phyloP scores from a whole-genome alignment of 192 early-diverging fungal species.

The Pilaira anomala region DNA sequence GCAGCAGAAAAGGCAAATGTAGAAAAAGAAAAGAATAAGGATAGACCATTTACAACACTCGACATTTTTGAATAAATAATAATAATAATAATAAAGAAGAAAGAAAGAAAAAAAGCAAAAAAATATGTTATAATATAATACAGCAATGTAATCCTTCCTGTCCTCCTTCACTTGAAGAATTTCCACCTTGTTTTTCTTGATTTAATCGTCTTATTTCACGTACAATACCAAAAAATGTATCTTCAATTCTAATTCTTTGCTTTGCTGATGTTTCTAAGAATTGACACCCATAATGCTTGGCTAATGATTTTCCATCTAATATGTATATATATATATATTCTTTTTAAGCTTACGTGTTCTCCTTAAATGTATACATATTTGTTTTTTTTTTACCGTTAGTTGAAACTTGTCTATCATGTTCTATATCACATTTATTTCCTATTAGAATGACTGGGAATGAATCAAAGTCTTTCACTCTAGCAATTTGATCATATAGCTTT shows the following conservation, averaged over 20 bases:
- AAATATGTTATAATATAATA: background rate
- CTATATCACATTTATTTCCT: slow-evolving; percentile 87
- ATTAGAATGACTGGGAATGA: slow-evolving; percentile 78
- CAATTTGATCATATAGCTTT: slow-evolving; percentile 68
- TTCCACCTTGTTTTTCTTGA: slow-evolving; percentile 57
- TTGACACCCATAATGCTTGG: slow-evolving; percentile 52
- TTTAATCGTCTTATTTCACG: slow-evolving; percentile 78
- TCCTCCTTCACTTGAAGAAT: background rate
- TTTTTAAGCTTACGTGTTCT: no score
- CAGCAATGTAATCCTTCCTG: no score
- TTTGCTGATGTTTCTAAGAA: slow-evolving; percentile 60
- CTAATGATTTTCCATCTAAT: slow-evolving; percentile 58
- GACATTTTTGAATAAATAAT: slow-evolving; percentile 52
- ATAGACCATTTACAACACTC: slow-evolving; percentile 54
- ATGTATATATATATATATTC: no score
- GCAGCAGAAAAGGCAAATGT: slow-evolving; percentile 40
- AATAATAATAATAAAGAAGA: slow-evolving; percentile 7
- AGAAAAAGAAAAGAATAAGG: slow-evolving; percentile 36
- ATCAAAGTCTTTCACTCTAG: slow-evolving; percentile 75
- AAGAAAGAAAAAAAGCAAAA: background rate
- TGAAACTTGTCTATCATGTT: slow-evolving; percentile 55
- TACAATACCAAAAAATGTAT: slow-evolving; percentile 55
- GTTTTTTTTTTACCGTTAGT: slow-evolving; percentile 39
- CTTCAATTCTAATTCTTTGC: slow-evolving; percentile 29
- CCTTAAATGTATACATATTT: no score